Percentiles rank a stretch among this genome's conserved stretches.
Evolutionary conservation across 441 rosid genomes (phyloP).

Genomic region (Geranium incanum): DNA sequence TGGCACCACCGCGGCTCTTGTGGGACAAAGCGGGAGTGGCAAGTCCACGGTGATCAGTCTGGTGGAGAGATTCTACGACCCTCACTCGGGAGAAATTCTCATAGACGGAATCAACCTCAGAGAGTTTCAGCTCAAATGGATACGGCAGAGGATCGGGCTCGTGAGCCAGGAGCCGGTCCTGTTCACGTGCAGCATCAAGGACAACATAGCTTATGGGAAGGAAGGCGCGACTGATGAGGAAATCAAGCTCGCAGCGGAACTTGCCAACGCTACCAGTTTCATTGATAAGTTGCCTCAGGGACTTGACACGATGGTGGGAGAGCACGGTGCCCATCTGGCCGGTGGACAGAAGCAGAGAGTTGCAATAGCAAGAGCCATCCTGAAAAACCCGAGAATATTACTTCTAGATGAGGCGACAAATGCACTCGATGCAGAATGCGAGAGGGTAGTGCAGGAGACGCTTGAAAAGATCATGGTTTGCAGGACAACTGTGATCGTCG

Average conservation of each 20-base stretch:
- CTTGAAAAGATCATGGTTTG: conserved; percentile 46
- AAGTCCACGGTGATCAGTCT: conserved; percentile 72
- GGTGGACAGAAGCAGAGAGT: conserved; percentile 82
- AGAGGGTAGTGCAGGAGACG: conserved; percentile 64
- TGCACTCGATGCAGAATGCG: conserved; percentile 68
- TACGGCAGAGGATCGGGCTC: conserved; percentile 57
- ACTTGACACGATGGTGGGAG: conserved; percentile 69
- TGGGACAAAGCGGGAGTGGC: conserved; percentile 79
- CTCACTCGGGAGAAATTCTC: conserved; percentile 57
- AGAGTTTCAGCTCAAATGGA: conserved; percentile 54
- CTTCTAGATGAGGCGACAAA: conserved; percentile 80
- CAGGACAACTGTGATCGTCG: conserved; percentile 65
- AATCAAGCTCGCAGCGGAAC: conserved; percentile 49
- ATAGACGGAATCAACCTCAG: conserved; percentile 47
- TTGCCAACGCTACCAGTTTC: conserved; percentile 66
- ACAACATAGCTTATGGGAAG: conserved; percentile 70
- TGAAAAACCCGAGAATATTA: conserved; percentile 57
- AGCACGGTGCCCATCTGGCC: conserved; percentile 64
- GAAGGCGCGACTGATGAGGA: conserved; percentile 48
- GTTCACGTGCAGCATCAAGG: conserved; percentile 50
- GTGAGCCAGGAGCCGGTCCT: conserved; percentile 70
- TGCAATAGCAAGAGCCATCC: conserved; percentile 72
- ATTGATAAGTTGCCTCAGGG: conserved; percentile 60
- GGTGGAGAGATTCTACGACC: conserved; percentile 75
- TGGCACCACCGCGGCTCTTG: conserved; percentile 60